Evolutionary conservation across 2,329 filamentous ascomycete genomes (phyloP).

Genomic region (Sclerotinia trifoliorum): DNA sequence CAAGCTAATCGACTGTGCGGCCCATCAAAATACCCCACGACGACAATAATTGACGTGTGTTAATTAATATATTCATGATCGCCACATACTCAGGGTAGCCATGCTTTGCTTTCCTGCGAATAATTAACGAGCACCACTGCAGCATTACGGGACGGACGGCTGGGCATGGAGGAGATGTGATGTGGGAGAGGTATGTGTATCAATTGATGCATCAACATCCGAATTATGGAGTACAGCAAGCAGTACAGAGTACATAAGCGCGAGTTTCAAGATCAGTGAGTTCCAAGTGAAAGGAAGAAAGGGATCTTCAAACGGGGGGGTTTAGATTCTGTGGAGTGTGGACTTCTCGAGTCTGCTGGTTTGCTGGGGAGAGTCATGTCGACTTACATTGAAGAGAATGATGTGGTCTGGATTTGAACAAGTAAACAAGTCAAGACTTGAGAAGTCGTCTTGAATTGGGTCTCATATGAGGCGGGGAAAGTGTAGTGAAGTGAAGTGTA

Average conservation of each 20-base stretch:
- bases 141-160: background rate
- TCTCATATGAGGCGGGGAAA: background rate
- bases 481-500: background rate
- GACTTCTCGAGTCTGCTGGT: conserved; percentile 5
- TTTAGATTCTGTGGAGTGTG: background rate
- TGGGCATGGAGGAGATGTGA: background rate
- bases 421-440: background rate
- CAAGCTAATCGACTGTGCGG: conserved; percentile 17
- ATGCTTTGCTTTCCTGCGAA: background rate
- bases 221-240: background rate
- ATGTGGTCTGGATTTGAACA: conserved; percentile 1
- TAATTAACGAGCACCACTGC: background rate
- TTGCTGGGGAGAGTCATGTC: conserved; percentile 5
- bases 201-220: conserved; percentile 3
- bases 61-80: conserved; percentile 9
- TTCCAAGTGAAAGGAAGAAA: background rate
- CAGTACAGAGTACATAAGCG: conserved; percentile 11
- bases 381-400: background rate
- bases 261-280: conserved; percentile 20
- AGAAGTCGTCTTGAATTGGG: background rate
- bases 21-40: conserved; percentile 20
- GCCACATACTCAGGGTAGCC: conserved; percentile 3
- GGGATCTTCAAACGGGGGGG: conserved; percentile 2
- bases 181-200: background rate
- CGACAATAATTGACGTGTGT: conserved; percentile 5